phyloP scores from a whole-genome alignment of 441 rosid genomes.

The Corymbia citriodora region DNA sequence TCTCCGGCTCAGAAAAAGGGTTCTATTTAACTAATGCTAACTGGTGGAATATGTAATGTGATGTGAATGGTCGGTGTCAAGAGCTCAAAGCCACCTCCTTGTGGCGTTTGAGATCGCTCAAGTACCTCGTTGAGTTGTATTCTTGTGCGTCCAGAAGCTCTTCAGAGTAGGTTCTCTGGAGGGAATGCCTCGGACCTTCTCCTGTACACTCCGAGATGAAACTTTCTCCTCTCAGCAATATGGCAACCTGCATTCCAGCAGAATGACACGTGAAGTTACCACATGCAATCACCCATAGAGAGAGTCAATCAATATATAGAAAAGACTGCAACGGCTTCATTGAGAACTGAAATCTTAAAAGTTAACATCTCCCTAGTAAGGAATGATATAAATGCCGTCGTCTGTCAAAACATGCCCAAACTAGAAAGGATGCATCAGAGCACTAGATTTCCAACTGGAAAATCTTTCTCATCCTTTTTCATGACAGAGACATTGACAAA shows the following conservation, averaged over 20 bases:
- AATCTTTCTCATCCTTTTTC: background rate
- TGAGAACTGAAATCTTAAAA: background rate
- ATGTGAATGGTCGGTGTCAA: slow-evolving; percentile 5
- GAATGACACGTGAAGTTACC: background rate
- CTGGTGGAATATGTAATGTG: background rate
- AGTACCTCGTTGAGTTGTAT: slow-evolving; percentile 67
- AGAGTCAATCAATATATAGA: background rate
- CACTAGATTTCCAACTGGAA: background rate
- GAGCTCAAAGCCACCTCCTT: slow-evolving; percentile 60
- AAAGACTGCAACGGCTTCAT: background rate
- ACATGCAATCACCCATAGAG: background rate
- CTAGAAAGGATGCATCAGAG: background rate
- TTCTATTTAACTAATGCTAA: background rate
- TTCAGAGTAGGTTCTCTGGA: slow-evolving; percentile 64
- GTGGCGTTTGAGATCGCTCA: slow-evolving; percentile 47
- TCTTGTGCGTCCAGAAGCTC: slow-evolving; percentile 60
- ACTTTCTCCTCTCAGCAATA: slow-evolving; percentile 56
- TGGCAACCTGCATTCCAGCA: slow-evolving; percentile 45
- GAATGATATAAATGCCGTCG: background rate
- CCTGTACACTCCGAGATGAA: slow-evolving; percentile 16
- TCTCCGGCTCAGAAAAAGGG: background rate
- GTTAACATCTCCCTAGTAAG: background rate
- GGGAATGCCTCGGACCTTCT: slow-evolving; percentile 16
- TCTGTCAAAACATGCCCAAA: background rate
- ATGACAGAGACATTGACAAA: background rate